phyloP scores from a whole-genome alignment of 2,329 filamentous ascomycete genomes.

The Claviceps paspali region DNA sequence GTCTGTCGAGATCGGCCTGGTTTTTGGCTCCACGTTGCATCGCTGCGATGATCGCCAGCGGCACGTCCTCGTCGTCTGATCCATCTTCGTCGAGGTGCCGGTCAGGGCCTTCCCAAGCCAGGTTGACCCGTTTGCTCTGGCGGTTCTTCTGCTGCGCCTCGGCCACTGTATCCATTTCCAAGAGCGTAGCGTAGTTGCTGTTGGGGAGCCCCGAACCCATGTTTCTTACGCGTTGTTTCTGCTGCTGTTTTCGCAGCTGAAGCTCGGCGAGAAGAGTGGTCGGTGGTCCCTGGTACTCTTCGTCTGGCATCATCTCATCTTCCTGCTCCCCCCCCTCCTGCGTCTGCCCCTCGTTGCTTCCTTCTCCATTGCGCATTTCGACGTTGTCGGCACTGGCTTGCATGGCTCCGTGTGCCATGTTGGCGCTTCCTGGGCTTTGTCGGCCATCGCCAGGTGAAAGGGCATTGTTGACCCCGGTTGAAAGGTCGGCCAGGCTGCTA shows the following conservation, averaged over 20 bases:
- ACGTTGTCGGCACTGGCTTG: conserved; percentile 14
- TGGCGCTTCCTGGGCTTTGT: conserved; percentile 1
- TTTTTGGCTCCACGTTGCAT: conserved; percentile 38
- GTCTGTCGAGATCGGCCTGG: conserved; percentile 42
- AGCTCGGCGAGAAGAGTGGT: conserved; percentile 88
- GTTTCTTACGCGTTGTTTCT: conserved; percentile 58
- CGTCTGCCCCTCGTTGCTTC: not conserved
- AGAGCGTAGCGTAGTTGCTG: conserved; percentile 78
- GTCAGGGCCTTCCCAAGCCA: conserved; percentile 74
- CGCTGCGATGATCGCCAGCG: conserved; percentile 62
- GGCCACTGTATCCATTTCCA: conserved; percentile 81
- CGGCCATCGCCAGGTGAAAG: conserved; percentile 1
- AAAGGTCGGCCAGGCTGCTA: conserved; percentile 12
- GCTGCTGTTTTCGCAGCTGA: conserved; percentile 77
- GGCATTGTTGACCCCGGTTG: conserved; percentile 9
- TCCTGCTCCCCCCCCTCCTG: conserved; percentile 22
- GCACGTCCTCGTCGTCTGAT: conserved; percentile 69
- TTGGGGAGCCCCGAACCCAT: conserved; percentile 46
- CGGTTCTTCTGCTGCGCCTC: conserved; percentile 68
- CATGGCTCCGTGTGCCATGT: conserved; percentile 6
- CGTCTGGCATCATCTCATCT: conserved; percentile 28
- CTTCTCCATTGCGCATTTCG: conserved; percentile 10
- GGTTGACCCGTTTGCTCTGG: conserved; percentile 58
- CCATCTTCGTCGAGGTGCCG: conserved; percentile 28
- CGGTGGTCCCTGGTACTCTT: conserved; percentile 52